phyloP scores from a whole-genome alignment of 208 protist species.

The Tritrichomonas foetus region DNA sequence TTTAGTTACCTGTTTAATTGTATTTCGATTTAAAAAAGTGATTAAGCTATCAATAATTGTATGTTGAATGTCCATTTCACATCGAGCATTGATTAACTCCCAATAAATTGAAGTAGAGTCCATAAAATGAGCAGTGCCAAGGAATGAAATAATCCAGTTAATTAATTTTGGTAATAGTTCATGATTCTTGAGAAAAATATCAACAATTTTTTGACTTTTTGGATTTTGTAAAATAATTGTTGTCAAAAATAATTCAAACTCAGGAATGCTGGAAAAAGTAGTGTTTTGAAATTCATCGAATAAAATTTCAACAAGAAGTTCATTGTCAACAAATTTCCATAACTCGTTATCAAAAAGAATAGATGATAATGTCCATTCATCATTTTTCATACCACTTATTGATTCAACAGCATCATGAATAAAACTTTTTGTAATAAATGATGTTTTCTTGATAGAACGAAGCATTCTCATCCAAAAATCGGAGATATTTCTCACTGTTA shows the following conservation, averaged over 20 bases:
- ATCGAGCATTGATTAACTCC: neutral
- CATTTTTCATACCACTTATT: neutral
- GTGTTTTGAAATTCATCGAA: slow-evolving; percentile 22
- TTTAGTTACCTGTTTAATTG: neutral
- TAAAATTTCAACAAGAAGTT: neutral
- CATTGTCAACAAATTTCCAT: slow-evolving; percentile 8
- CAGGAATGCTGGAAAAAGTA: neutral
- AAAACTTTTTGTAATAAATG: too few species aligned
- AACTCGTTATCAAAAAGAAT: slow-evolving; percentile 27
- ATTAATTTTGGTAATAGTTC: neutral
- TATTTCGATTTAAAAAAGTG: neutral
- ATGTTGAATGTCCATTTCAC: neutral
- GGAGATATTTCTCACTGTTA: neutral
- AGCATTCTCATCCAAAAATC: neutral
- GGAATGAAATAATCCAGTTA: neutral
- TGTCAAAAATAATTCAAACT: neutral
- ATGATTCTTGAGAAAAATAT: neutral
- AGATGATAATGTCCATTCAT: neutral
- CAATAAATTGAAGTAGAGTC: neutral
- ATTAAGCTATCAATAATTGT: neutral
- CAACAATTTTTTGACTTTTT: neutral
- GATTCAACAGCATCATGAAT: neutral
- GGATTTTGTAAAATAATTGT: neutral
- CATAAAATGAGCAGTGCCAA: neutral
- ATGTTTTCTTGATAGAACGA: neutral